A percentile compares a stretch with the other conserved stretches of the same genome.
These are phyloP conservation scores for Mycosarcoma maydis DNA, from an alignment of 1,284 basidiomycete genomes.

Conservation along the genomic window DNA sequence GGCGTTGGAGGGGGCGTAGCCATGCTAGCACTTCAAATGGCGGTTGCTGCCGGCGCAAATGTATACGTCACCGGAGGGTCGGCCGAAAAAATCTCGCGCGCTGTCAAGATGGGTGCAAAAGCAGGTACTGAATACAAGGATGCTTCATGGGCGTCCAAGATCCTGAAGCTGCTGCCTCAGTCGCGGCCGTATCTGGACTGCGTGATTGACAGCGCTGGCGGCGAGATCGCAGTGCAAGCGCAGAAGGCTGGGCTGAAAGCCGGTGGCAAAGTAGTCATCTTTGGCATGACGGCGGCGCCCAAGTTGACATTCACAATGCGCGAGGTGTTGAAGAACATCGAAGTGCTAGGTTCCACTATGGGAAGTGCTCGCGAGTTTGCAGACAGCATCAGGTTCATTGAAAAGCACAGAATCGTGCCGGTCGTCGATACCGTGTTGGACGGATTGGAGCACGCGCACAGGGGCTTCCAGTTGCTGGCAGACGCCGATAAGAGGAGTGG, in stretches of 20 bases:
- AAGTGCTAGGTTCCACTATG: conserved; percentile 80
- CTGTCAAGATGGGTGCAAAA: conserved; percentile 77
- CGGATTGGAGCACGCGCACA: conserved; percentile 75
- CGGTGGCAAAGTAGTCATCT: conserved; percentile 77
- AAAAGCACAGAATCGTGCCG: conserved; percentile 76
- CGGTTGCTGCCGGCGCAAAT: conserved; percentile 78
- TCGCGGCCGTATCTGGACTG: conserved; percentile 72
- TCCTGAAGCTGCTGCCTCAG: conserved; percentile 71
- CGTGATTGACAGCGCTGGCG: conserved; percentile 84
- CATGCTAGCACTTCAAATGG: conserved; percentile 78
- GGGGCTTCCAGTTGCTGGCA: conserved; percentile 73
- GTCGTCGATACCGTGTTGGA: conserved; percentile 78
- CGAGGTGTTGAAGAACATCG: conserved; percentile 80
- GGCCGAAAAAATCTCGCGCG: conserved; percentile 76
- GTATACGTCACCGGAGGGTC: conserved; percentile 85
- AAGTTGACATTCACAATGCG: conserved; percentile 78
- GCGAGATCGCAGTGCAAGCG: conserved; percentile 76
- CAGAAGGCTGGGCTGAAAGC: conserved; percentile 73
- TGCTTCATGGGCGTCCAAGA: conserved; percentile 75
- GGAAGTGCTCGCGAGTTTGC: conserved; percentile 81
- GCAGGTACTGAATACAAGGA: conserved; percentile 81
- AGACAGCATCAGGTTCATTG: conserved; percentile 77
- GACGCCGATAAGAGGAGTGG: conserved; percentile 60
- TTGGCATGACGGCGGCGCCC: conserved; percentile 74
- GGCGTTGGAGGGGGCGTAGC: conserved; percentile 77